Percentiles rank a stretch among this genome's conserved stretches.
phyloP scores from a whole-genome alignment of 1,284 basidiomycete genomes.

The Rhodotorula sp. region DNA sequence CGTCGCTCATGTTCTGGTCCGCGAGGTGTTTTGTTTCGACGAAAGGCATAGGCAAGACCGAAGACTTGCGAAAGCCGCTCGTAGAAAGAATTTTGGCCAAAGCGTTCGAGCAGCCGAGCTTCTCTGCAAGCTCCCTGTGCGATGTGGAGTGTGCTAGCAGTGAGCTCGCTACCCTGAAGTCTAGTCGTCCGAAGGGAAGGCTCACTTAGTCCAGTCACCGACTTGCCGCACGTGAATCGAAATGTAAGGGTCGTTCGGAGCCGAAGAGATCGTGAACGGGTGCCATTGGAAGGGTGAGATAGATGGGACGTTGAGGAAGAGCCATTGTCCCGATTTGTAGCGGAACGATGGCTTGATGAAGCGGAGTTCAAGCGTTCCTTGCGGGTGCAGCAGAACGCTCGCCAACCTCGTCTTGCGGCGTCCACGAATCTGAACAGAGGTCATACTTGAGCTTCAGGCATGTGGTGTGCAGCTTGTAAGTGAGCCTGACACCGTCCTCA shows the following conservation, averaged over 20 bases:
- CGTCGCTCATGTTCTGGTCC: background rate
- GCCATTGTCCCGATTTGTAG: constrained; percentile 85
- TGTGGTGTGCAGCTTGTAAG: background rate
- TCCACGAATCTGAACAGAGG: constrained; percentile 15
- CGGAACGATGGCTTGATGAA: constrained; percentile 84
- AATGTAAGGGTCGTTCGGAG: constrained; percentile 83
- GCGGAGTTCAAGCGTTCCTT: constrained; percentile 80
- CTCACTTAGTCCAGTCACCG: constrained; percentile 71
- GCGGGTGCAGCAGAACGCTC: constrained; percentile 56
- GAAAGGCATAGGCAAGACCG: background rate
- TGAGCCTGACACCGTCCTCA: constrained; percentile 50
- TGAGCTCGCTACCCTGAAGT: background rate
- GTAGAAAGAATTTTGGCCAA: constrained; percentile 66
- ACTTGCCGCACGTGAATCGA: constrained; percentile 86
- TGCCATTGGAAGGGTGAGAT: constrained; percentile 79
- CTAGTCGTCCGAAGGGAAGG: background rate
- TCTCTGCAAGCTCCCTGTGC: constrained; percentile 63
- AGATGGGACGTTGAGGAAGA: constrained; percentile 81
- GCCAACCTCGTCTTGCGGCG: constrained; percentile 69
- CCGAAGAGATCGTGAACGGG: constrained; percentile 84
- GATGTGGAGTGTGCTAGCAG: background rate
- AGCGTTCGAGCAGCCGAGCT: constrained; percentile 72
- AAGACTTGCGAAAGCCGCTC: background rate
- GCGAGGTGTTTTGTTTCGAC: background rate
- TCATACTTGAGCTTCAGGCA: background rate